phyloP scores from a whole-genome alignment of 352 stramenopile species.

The Globisporangium radiosum region DNA sequence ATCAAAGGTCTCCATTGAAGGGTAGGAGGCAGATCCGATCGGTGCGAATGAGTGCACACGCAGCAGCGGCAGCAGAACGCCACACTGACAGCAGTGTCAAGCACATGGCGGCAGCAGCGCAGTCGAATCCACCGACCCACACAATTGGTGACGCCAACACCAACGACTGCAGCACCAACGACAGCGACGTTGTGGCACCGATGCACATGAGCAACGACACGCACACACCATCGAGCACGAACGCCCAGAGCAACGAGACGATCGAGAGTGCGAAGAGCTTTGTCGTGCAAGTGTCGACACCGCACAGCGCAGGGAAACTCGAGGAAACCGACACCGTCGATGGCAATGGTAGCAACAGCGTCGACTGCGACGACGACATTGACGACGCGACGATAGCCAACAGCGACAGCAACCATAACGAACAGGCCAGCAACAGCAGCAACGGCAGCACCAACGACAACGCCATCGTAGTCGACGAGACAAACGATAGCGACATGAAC shows the following conservation, averaged over 20 bases:
- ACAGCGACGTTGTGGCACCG: constrained; percentile 6
- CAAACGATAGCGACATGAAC: not conserved
- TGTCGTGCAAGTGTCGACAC: constrained; percentile 10
- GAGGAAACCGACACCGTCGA: not conserved
- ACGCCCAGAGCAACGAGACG: not conserved
- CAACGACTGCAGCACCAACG: not conserved
- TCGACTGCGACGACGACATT: not conserved
- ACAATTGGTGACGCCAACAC: not conserved
- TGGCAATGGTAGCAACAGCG: not conserved
- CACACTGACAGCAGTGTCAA: not conserved
- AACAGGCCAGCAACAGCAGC: not conserved
- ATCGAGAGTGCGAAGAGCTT: constrained; percentile 8
- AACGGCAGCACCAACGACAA: not conserved
- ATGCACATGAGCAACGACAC: constrained; percentile 12
- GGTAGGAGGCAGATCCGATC: too few species aligned
- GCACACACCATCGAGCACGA: constrained; percentile 5
- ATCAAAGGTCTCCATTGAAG: too few species aligned
- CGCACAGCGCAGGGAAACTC: not conserved
- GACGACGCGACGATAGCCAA: not conserved
- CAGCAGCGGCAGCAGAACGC: not conserved
- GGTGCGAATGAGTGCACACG: not conserved
- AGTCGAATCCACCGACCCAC: not conserved
- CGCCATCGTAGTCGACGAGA: not conserved
- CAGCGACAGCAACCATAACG: not conserved
- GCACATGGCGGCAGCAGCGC: not conserved